Conservation (phyloP, 164 flowering plant genomes). For the Berberis thunbergii region DNA sequence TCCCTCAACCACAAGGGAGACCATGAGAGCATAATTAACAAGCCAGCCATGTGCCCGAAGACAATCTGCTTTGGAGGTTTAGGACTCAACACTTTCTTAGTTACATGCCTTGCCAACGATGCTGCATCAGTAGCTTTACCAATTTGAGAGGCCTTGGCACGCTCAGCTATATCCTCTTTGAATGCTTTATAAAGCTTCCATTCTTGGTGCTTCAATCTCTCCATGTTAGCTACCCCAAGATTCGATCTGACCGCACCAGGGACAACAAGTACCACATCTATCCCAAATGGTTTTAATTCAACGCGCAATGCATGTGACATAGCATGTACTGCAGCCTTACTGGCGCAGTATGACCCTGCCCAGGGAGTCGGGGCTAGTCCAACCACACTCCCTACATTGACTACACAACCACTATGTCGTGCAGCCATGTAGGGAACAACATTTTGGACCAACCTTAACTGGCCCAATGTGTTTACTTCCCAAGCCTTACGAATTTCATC, state of each 20-base stretch:
- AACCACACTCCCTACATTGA: conserved; percentile 55
- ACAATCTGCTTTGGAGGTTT: conserved; percentile 50
- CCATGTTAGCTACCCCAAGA: conserved; percentile 30
- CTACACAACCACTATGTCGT: conserved; percentile 33
- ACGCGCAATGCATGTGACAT: conserved; percentile 41
- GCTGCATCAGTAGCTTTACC: conserved; percentile 40
- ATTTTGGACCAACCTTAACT: conserved; percentile 49
- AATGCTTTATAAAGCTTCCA: conserved; percentile 52
- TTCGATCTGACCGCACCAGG: conserved; percentile 57
- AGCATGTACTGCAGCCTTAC: conserved; percentile 57
- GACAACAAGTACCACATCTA: conserved; percentile 45
- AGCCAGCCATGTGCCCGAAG: conserved; percentile 55
- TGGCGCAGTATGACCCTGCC: conserved; percentile 64
- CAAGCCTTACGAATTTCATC: conserved; percentile 34
- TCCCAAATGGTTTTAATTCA: conserved; percentile 48
- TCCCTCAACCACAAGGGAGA: conserved; percentile 62
- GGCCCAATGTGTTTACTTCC: conserved; percentile 61
- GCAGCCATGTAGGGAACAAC: conserved; percentile 61
- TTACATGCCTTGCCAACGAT: conserved; percentile 51
- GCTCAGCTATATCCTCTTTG: conserved; percentile 38
- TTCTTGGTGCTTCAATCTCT: conserved; percentile 24
- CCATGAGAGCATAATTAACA: conserved; percentile 39
- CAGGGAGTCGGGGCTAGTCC: conserved; percentile 57
- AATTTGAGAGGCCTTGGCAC: conserved; percentile 56
- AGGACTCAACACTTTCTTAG: conserved; percentile 37